A percentile compares a stretch with the other conserved stretches of the same genome.
These are phyloP conservation scores for Pythium grandisporangium DNA, from an alignment of 352 stramenopile genomes.

Conservation along the genomic window DNA sequence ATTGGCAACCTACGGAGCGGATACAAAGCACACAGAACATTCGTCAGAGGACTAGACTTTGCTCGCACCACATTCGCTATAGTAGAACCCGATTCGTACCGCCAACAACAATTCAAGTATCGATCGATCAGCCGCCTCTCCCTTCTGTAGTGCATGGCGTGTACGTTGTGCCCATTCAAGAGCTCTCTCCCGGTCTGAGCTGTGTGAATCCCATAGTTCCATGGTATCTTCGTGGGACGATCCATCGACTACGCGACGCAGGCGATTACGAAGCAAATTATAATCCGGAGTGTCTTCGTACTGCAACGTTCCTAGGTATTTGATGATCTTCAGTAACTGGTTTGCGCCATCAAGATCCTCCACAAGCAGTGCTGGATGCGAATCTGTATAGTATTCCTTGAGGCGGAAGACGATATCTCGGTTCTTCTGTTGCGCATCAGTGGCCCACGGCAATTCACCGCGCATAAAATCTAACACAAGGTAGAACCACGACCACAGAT, in stretches of 20 bases:
- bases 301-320: slow-evolving; percentile 60
- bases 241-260: slow-evolving; percentile 22
- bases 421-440: slow-evolving; percentile 80
- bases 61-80: no score
- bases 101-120: no score
- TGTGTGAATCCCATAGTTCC: slow-evolving; percentile 31
- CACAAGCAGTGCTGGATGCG: slow-evolving; percentile 49
- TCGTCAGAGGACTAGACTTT: no score
- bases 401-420: slow-evolving; percentile 66
- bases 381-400: slow-evolving; percentile 82
- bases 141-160: slow-evolving; percentile 30
- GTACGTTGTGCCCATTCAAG: slow-evolving; percentile 46
- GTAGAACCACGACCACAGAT: slow-evolving; percentile 88
- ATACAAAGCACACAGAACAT: no score
- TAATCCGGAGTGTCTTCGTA: slow-evolving; percentile 79
- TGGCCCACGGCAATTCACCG: slow-evolving; percentile 74
- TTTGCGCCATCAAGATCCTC: slow-evolving; percentile 58
- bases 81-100: no score
- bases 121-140: no score
- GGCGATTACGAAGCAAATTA: slow-evolving; percentile 19
- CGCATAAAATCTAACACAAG: slow-evolving; percentile 85
- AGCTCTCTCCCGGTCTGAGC: slow-evolving; percentile 36
- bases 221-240: slow-evolving; percentile 31
- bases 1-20: slow-evolving; percentile 35
- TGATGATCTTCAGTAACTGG: slow-evolving; percentile 68